These are phyloP conservation scores for Xerocomellus intermedius DNA, from an alignment of 768 basidiomycete genomes.

Conservation along the genomic window DNA sequence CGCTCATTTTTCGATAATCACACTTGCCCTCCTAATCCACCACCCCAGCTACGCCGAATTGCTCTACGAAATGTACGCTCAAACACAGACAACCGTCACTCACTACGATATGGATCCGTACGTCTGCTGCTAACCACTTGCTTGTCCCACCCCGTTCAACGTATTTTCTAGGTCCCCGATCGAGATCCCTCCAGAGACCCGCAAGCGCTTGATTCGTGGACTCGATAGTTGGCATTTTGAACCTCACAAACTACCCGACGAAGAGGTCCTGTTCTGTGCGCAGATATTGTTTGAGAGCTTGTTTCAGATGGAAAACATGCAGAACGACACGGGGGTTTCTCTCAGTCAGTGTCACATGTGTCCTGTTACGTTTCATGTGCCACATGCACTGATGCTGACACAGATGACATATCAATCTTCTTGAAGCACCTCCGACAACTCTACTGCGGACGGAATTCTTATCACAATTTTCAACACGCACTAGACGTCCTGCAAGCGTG, in stretches of 20 bases:
- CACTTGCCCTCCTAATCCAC: constrained; percentile 10
- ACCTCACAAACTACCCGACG: constrained; percentile 77
- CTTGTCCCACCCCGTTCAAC: constrained; percentile 11
- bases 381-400: constrained; percentile 12
- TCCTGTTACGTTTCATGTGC: constrained; percentile 20
- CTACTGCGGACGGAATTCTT: constrained; percentile 88
- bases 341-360: constrained; percentile 46
- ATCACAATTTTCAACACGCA: constrained; percentile 98
- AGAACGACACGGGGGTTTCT: constrained; percentile 53
- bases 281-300: constrained; percentile 85
- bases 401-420: constrained; percentile 75
- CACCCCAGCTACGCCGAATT: constrained; percentile 70
- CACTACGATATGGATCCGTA: constrained; percentile 38
- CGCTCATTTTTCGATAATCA: constrained; percentile 25
- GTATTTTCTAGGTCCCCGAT: constrained; percentile 43
- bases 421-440: constrained; percentile 87
- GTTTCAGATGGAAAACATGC: constrained; percentile 76
- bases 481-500: constrained; percentile 94
- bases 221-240: constrained; percentile 89
- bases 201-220: constrained; percentile 60
- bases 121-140: background rate
- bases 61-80: constrained; percentile 79
- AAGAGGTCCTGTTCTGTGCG: constrained; percentile 79
- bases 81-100: constrained; percentile 72
- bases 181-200: constrained; percentile 46